Evolutionary conservation across 2,329 filamentous ascomycete genomes (phyloP).

Genomic region (Fusarium chuoi): DNA sequence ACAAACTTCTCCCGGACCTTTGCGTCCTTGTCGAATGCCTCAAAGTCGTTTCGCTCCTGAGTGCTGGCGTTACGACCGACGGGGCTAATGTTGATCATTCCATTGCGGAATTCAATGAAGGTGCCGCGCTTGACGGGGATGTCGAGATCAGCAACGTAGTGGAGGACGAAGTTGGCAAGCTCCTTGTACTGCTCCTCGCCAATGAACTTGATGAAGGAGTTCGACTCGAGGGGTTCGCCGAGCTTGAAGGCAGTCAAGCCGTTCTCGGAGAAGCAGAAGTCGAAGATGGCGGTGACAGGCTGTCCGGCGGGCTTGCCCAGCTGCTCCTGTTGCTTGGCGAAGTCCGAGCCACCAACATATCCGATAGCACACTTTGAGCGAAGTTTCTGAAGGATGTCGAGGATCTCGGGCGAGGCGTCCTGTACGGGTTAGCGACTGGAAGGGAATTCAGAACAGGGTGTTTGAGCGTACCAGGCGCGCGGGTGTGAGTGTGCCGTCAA

Average conservation of each 20-base stretch:
- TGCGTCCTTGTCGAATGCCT: conserved; percentile 82
- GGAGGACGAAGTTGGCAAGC: conserved; percentile 79
- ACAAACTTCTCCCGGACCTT: conserved; percentile 83
- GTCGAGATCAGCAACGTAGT: conserved; percentile 86
- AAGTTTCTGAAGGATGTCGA: conserved; percentile 79
- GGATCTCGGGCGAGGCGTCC: conserved; percentile 82
- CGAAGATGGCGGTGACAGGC: conserved; percentile 87
- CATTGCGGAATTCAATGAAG: conserved; percentile 89
- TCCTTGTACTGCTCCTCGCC: conserved; percentile 86
- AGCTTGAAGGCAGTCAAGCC: conserved; percentile 90
- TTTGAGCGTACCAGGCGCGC: conserved; percentile 72
- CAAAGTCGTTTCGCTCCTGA: conserved; percentile 83
- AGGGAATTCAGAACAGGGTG: background rate
- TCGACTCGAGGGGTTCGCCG: conserved; percentile 78
- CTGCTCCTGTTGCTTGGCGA: conserved; percentile 96
- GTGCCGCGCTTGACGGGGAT: conserved; percentile 86
- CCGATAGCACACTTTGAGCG: conserved; percentile 90
- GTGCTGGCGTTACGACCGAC: conserved; percentile 86
- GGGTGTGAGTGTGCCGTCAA: conserved; percentile 90
- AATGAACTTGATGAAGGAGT: conserved; percentile 91
- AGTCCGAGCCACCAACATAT: conserved; percentile 92
- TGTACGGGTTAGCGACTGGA: conserved; percentile 48
- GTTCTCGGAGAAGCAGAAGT: conserved; percentile 98
- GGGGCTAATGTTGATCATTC: conserved; percentile 89
- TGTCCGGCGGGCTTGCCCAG: conserved; percentile 72